These are phyloP conservation scores for Salvia miltiorrhiza DNA, from an alignment of 257 asterid genomes.

Conservation along the genomic window DNA sequence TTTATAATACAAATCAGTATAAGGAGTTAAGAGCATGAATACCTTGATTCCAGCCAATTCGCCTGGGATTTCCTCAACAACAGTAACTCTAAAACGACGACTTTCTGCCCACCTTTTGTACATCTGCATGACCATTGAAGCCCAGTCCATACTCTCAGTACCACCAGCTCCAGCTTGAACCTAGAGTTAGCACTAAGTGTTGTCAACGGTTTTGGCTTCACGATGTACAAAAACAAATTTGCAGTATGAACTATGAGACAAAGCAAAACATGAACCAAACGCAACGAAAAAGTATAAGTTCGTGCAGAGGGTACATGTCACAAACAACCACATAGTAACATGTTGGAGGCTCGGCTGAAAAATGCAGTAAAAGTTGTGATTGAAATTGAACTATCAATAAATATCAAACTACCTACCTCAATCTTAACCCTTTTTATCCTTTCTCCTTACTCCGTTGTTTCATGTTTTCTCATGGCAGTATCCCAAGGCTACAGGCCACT, in stretches of 20 bases:
- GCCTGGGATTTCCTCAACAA: conserved; percentile 95
- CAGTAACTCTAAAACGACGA: conserved; percentile 67
- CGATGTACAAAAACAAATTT: neutral
- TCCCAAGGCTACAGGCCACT: too few relatives aligned
- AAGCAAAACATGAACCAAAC: neutral
- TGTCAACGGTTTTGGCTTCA: conserved; percentile 7
- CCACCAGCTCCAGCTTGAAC: conserved; percentile 99
- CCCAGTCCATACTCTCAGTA: conserved; percentile 99
- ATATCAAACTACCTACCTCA: neutral
- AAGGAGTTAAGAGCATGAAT: conserved; percentile 29
- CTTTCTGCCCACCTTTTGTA: conserved; percentile 86
- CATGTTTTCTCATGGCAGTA: too few relatives aligned
- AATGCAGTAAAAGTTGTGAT: neutral
- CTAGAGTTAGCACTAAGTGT: conserved; percentile 30
- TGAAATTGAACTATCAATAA: neutral
- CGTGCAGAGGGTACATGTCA: neutral
- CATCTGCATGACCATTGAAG: conserved; percentile 96
- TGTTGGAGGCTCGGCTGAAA: neutral
- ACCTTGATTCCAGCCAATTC: conserved; percentile 98
- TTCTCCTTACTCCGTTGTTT: too few relatives aligned
- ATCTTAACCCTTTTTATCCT: neutral
- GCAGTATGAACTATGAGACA: neutral
- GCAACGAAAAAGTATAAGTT: neutral
- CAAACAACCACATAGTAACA: neutral
- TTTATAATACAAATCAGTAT: neutral